Conservation (phyloP, 2,329 filamentous ascomycete species). For the Dothistroma pini region DNA sequence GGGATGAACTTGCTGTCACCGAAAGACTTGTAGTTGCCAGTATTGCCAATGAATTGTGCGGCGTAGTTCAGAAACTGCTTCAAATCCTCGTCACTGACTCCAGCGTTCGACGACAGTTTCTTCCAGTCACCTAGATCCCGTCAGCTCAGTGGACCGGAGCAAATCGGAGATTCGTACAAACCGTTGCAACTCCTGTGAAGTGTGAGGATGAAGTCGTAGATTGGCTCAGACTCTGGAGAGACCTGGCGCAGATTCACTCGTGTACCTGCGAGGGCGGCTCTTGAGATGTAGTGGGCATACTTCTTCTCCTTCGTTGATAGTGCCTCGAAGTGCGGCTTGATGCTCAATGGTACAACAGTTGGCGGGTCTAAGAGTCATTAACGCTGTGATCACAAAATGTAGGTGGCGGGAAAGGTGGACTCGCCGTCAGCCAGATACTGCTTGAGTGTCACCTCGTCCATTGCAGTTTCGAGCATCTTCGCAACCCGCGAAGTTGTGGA, state of each 20-base stretch:
- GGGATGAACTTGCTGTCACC: slow-evolving; percentile 51
- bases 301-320: slow-evolving; percentile 63
- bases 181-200: slow-evolving; percentile 45
- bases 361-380: slow-evolving; percentile 57
- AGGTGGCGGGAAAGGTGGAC: background rate
- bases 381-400: background rate
- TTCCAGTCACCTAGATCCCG: slow-evolving; percentile 46
- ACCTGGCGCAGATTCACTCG: slow-evolving; percentile 53
- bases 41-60: slow-evolving; percentile 51
- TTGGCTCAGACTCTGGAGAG: slow-evolving; percentile 49
- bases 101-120: slow-evolving; percentile 41
- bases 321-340: slow-evolving; percentile 87
- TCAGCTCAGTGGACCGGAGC: slow-evolving; percentile 8
- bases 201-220: slow-evolving; percentile 54
- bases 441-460: slow-evolving; percentile 46
- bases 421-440: slow-evolving; percentile 79
- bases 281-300: slow-evolving; percentile 85
- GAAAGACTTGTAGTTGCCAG: slow-evolving; percentile 53
- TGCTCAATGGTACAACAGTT: slow-evolving; percentile 79
- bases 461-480: slow-evolving; percentile 24
- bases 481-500: background rate
- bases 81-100: slow-evolving; percentile 41
- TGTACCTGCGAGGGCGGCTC: slow-evolving; percentile 48
- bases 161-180: slow-evolving; percentile 6
- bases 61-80: slow-evolving; percentile 42